Conservation (phyloP, 352 stramenopile species). For the Phytophthora crassamura region DNA sequence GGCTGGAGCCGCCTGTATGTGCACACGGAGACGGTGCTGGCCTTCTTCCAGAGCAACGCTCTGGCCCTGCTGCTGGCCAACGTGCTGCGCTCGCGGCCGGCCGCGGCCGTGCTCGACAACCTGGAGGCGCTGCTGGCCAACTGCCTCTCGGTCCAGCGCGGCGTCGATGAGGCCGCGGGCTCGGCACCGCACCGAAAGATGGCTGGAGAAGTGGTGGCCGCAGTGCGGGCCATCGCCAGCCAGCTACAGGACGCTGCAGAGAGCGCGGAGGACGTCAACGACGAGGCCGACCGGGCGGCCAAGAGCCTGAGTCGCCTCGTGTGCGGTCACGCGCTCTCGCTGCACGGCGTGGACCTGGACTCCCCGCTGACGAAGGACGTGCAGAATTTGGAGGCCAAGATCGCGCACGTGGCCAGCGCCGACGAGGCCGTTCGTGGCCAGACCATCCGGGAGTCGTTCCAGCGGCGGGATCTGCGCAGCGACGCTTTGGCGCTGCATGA, state of each 20-base stretch:
- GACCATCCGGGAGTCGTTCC: constrained; percentile 81
- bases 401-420: constrained; percentile 43
- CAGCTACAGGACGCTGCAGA: constrained; percentile 27
- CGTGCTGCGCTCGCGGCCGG: constrained; percentile 51
- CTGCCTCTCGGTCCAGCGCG: constrained; percentile 56
- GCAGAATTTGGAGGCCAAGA: constrained; percentile 54
- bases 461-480: constrained; percentile 75
- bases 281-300: constrained; percentile 41
- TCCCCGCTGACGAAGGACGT: constrained; percentile 59
- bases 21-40: constrained; percentile 68
- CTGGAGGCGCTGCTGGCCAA: constrained; percentile 66
- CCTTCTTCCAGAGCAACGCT: constrained; percentile 76
- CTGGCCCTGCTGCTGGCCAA: constrained; percentile 69
- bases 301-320: constrained; percentile 63
- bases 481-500: constrained; percentile 68
- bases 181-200: constrained; percentile 43
- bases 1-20: constrained; percentile 75
- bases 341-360: constrained; percentile 49
- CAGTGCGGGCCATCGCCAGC: constrained; percentile 40
- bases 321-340: constrained; percentile 50
- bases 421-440: constrained; percentile 72
- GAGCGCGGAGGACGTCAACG: constrained; percentile 37
- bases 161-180: constrained; percentile 23
- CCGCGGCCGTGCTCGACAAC: constrained; percentile 56
- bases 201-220: constrained; percentile 50